Percentiles rank a stretch among this genome's conserved stretches.
Conservation (phyloP, 2,329 filamentous ascomycete species). For the Penicillium sp. region DNA sequence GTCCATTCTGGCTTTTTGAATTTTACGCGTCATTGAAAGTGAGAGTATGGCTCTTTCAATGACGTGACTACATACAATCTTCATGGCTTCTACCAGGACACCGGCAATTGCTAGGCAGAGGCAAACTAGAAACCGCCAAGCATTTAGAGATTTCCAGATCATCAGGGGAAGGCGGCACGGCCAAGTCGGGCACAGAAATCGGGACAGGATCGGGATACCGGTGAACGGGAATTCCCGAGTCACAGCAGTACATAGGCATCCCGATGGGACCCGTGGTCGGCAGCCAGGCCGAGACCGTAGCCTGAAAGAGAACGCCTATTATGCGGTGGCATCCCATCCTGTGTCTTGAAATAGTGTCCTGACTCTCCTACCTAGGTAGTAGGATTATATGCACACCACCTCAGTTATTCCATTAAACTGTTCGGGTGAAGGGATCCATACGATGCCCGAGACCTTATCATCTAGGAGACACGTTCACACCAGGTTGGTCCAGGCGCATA, state of each 20-base stretch:
- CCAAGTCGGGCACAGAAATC: constrained; percentile 14
- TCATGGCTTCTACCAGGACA: not conserved
- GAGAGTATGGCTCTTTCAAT: not conserved
- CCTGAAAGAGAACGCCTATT: not conserved
- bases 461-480: not conserved
- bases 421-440: constrained; percentile 4
- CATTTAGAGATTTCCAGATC: constrained; percentile 3
- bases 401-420: not conserved
- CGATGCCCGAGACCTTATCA: constrained; percentile 8
- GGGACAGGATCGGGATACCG: constrained; percentile 23
- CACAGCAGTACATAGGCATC: constrained; percentile 9
- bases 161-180: constrained; percentile 7
- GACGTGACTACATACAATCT: too few relatives aligned
- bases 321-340: not conserved
- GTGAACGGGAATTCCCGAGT: constrained; percentile 20
- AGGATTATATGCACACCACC: not conserved
- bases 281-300: constrained; percentile 13
- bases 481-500: not conserved
- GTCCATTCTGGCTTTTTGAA: not conserved
- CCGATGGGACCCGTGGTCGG: constrained; percentile 17
- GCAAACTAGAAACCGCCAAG: not conserved
- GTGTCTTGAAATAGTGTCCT: not conserved
- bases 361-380: not conserved
- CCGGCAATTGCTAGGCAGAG: not conserved
- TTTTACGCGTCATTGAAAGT: not conserved